These are phyloP conservation scores for Russula virescens DNA, from an alignment of 768 basidiomycete species.

Conservation along the genomic window DNA sequence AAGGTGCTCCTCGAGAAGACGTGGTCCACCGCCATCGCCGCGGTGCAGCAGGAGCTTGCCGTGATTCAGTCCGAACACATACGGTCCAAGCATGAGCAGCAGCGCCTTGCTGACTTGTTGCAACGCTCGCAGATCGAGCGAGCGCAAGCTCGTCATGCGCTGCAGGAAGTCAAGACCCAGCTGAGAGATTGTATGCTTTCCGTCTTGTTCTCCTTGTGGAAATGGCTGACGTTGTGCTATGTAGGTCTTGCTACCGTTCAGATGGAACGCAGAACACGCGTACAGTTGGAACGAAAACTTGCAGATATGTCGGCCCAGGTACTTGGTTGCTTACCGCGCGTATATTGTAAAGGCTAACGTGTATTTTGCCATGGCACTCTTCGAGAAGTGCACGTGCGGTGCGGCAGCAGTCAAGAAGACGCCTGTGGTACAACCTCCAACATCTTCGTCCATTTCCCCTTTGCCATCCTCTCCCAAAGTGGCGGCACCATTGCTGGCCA, in stretches of 20 bases:
- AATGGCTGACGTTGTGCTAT: neutral
- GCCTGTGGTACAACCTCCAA: neutral
- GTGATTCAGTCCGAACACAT: neutral
- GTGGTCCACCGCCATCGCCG: conserved; percentile 13
- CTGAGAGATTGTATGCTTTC: conserved; percentile 4
- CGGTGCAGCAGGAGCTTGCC: conserved; percentile 11
- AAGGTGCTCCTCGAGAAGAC: conserved; percentile 21
- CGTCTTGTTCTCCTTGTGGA: neutral
- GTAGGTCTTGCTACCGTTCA: neutral
- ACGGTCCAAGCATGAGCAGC: neutral
- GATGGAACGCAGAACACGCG: neutral
- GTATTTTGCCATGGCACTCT: neutral
- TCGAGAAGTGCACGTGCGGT: conserved; percentile 15
- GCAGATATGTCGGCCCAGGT: conserved; percentile 7
- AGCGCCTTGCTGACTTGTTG: neutral
- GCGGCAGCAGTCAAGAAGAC: neutral
- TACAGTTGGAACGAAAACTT: conserved; percentile 5
- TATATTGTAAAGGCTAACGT: neutral
- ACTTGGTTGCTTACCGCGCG: neutral
- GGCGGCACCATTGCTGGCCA: neutral
- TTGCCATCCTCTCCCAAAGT: neutral
- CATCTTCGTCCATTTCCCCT: neutral
- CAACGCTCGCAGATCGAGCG: conserved; percentile 9
- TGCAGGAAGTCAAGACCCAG: neutral
- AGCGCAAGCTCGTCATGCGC: neutral